Evolutionary conservation across 2,329 filamentous ascomycete genomes (phyloP).

Genomic region (Botryotinia calthae): DNA sequence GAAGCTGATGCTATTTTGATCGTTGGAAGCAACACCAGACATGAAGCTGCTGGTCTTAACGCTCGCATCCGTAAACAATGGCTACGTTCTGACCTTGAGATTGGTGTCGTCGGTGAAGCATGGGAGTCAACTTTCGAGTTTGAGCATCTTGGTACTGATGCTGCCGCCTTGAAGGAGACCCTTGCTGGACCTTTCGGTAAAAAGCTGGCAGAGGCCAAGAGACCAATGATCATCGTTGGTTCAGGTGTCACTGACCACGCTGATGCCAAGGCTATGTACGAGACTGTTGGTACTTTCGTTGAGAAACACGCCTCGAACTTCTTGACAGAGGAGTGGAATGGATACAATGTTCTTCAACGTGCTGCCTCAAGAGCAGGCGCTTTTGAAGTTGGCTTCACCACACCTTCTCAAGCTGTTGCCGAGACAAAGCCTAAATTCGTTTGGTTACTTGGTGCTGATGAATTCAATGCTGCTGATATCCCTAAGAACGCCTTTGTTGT

Average conservation of each 20-base stretch:
- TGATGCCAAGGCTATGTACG: slow-evolving; percentile 90
- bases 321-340: slow-evolving; percentile 87
- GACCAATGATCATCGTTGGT: slow-evolving; percentile 94
- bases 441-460: slow-evolving; percentile 95
- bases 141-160: slow-evolving; percentile 80
- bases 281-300: slow-evolving; percentile 84
- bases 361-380: slow-evolving; percentile 89
- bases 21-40: slow-evolving; percentile 90
- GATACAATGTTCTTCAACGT: slow-evolving; percentile 94
- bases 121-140: slow-evolving; percentile 97
- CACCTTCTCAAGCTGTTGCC: slow-evolving; percentile 77
- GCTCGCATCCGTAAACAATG: slow-evolving; percentile 97
- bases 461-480: slow-evolving; percentile 79
- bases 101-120: slow-evolving; percentile 84
- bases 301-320: slow-evolving; percentile 92
- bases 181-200: slow-evolving; percentile 87
- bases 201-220: slow-evolving; percentile 83
- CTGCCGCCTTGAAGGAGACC: slow-evolving; percentile 77
- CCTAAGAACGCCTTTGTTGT: slow-evolving; percentile 95
- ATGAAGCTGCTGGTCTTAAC: slow-evolving; percentile 93
- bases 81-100: slow-evolving; percentile 89
- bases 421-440: slow-evolving; percentile 89
- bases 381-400: slow-evolving; percentile 92
- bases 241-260: slow-evolving; percentile 87
- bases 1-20: slow-evolving; percentile 90